These are phyloP conservation scores for Zygosaccharomyces pseudobailii DNA, from an alignment of 1,139 yeast species.

Conservation along the genomic window DNA sequence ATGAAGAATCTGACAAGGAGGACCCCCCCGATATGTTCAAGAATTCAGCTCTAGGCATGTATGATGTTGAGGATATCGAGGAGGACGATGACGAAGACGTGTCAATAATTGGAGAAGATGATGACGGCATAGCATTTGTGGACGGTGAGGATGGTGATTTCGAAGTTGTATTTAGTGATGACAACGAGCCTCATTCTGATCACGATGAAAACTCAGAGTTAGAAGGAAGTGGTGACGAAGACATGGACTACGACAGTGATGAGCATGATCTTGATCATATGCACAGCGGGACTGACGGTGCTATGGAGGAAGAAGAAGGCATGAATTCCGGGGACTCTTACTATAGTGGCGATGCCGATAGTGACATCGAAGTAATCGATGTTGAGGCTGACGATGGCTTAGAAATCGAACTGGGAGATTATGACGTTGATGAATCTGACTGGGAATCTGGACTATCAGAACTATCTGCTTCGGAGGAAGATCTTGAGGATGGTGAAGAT, in stretches of 20 bases:
- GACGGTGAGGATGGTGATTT: constrained; percentile 38
- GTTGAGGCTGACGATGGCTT: constrained; percentile 37
- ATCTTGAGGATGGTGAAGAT: constrained; percentile 23
- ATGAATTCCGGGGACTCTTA: constrained; percentile 27
- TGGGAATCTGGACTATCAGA: constrained; percentile 36
- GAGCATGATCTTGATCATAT: constrained; percentile 10
- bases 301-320: constrained; percentile 30
- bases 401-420: constrained; percentile 35
- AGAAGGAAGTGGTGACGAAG: constrained; percentile 12
- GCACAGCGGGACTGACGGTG: constrained; percentile 24
- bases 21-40: constrained; percentile 80
- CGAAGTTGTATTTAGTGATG: constrained; percentile 42
- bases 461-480: constrained; percentile 29
- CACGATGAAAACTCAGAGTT: constrained; percentile 21
- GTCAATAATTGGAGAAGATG: constrained; percentile 37
- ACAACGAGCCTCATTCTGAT: constrained; percentile 30
- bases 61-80: constrained; percentile 73
- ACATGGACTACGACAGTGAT: constrained; percentile 25
- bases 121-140: constrained; percentile 35
- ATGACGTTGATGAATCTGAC: constrained; percentile 35
- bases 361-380: constrained; percentile 34
- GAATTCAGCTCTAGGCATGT: constrained; percentile 91
- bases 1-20: constrained; percentile 60
- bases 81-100: constrained; percentile 53
- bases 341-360: constrained; percentile 27